phyloP scores from a whole-genome alignment of 352 stramenopile species.

The Globisporangium barbulae region DNA sequence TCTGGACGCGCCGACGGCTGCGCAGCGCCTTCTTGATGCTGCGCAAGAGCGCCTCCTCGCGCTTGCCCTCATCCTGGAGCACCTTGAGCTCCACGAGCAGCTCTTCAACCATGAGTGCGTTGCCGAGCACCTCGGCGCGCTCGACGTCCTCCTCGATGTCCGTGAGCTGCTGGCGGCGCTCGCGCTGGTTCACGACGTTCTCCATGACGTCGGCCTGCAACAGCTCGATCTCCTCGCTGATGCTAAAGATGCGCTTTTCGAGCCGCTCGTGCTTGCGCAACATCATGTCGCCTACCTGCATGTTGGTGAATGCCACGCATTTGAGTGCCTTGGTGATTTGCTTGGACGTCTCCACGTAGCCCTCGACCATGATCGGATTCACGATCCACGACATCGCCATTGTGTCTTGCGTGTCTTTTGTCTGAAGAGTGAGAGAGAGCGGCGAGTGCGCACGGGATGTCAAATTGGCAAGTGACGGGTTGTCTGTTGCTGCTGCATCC shows the following conservation, averaged over 20 bases:
- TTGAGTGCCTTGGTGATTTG: conserved; percentile 67
- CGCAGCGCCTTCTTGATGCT: conserved; percentile 45
- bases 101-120: conserved; percentile 42
- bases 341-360: conserved; percentile 44
- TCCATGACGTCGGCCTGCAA: conserved; percentile 45
- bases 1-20: conserved; percentile 32
- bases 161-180: conserved; percentile 36
- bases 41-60: conserved; percentile 39
- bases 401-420: neutral
- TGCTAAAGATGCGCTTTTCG: conserved; percentile 32
- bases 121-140: conserved; percentile 47
- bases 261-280: conserved; percentile 47
- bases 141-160: conserved; percentile 58
- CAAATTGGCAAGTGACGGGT: conserved; percentile 11
- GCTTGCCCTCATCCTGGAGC: conserved; percentile 44
- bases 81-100: conserved; percentile 45
- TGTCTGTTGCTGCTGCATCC: too few species aligned
- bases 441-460: conserved; percentile 3
- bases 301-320: conserved; percentile 56
- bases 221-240: conserved; percentile 52
- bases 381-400: conserved; percentile 35
- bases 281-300: conserved; percentile 59
- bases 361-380: conserved; percentile 26
- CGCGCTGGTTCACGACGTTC: conserved; percentile 47
- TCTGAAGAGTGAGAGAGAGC: neutral